These are phyloP conservation scores for Geotrichum armillariae DNA, from an alignment of 1,139 yeast genomes.

Conservation along the genomic window DNA sequence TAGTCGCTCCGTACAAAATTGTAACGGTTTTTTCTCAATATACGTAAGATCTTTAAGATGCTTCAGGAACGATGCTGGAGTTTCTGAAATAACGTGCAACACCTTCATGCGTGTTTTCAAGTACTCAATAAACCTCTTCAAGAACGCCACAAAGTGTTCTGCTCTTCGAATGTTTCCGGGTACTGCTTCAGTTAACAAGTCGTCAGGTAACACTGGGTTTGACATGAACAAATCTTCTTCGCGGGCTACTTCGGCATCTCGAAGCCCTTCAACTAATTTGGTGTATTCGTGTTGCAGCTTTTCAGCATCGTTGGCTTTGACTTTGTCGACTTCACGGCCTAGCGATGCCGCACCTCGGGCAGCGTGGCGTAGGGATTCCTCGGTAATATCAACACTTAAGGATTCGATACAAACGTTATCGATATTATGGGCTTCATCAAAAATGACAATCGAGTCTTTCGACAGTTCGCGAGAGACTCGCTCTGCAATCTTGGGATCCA, in stretches of 20 bases:
- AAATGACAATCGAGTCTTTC: slow-evolving; percentile 89
- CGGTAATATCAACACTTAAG: slow-evolving; percentile 81
- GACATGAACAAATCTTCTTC: slow-evolving; percentile 84
- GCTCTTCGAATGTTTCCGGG: slow-evolving; percentile 98
- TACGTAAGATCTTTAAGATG: slow-evolving; percentile 91
- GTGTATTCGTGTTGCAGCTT: slow-evolving; percentile 89
- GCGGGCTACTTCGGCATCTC: slow-evolving; percentile 71
- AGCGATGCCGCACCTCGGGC: slow-evolving; percentile 79
- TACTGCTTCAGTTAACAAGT: slow-evolving; percentile 84
- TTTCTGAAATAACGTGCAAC: slow-evolving; percentile 92
- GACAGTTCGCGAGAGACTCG: slow-evolving; percentile 90
- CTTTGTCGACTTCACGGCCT: slow-evolving; percentile 74
- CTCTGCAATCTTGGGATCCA: slow-evolving; percentile 97
- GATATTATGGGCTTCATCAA: slow-evolving; percentile 98
- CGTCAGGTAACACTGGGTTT: slow-evolving; percentile 84
- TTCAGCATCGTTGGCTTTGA: slow-evolving; percentile 77
- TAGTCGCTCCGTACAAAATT: slow-evolving; percentile 89
- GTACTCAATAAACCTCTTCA: slow-evolving; percentile 90
- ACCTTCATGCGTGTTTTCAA: slow-evolving; percentile 97
- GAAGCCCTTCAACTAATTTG: slow-evolving; percentile 82
- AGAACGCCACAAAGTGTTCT: slow-evolving; percentile 91
- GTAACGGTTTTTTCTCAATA: slow-evolving; percentile 85
- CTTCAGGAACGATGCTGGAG: slow-evolving; percentile 88
- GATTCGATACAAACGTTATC: slow-evolving; percentile 98
- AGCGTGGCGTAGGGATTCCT: slow-evolving; percentile 77